Evolutionary conservation across 345 rosid species (phyloP).

Genomic region (sweet orange (Citrus sinensis)): DVS_A1.0 CM039167.1:7449501-7450000

Average conservation of each 20-base stretch:
- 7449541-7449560: too few relatives aligned
- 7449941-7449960: constrained; percentile 49
- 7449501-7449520: too few relatives aligned
- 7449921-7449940: constrained; percentile 16
- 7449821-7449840: background rate
- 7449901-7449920: background rate
- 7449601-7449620: too few relatives aligned
- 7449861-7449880: constrained; percentile 12
- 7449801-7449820: background rate
- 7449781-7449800: constrained; percentile 14
- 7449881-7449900: background rate
- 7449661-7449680: constrained; percentile 16
- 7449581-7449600: too few relatives aligned
- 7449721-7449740: constrained; percentile 20
- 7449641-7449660: constrained; percentile 4
- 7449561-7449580: too few relatives aligned
- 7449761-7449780: constrained; percentile 40
- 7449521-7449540: too few relatives aligned
- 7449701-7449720: constrained; percentile 14
- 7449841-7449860: constrained; percentile 7
- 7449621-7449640: background rate
- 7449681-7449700: constrained; percentile 15
- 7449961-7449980: constrained; percentile 23
- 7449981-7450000: constrained; percentile 13
- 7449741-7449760: constrained; percentile 33